Evolutionary conservation across 2,329 filamentous ascomycete species (phyloP).

Genomic region (Trichoderma koningiopsis): DNA sequence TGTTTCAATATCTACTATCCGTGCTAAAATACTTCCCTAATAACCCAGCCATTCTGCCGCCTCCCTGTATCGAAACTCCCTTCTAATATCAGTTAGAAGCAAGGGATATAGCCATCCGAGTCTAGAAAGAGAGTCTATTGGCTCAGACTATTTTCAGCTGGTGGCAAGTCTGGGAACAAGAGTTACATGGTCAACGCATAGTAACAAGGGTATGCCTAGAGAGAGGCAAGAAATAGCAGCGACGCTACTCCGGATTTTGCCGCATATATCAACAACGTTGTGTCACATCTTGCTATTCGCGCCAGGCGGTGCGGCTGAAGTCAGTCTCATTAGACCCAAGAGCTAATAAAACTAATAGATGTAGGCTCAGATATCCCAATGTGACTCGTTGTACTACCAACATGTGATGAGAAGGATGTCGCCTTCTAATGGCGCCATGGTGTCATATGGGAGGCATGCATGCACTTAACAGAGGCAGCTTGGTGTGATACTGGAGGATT

Average conservation of each 20-base stretch:
- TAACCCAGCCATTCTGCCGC: not conserved
- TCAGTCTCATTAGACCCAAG: not conserved
- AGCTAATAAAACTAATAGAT: constrained; percentile 14
- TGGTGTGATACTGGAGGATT: not conserved
- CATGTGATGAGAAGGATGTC: constrained; percentile 5
- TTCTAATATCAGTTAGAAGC: not conserved
- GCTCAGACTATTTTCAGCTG: not conserved
- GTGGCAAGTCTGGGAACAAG: not conserved
- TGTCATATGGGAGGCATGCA: not conserved
- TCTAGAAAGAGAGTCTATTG: not conserved
- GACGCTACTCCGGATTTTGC: not conserved
- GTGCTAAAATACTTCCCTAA: not conserved
- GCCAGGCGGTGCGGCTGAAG: not conserved
- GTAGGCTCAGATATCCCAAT: not conserved
- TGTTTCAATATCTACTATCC: not conserved
- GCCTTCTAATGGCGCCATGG: constrained; percentile 19
- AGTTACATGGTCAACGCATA: not conserved
- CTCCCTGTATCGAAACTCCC: not conserved
- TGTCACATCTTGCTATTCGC: not conserved
- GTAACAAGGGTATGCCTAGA: not conserved
- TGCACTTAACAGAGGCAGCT: not conserved
- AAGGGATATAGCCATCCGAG: not conserved
- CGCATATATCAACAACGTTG: not conserved
- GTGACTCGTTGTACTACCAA: not conserved
- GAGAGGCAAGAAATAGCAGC: not conserved